phyloP scores from a whole-genome alignment of 495 filamentous ascomycete species.

The Parachaetomium inaequale region DNA sequence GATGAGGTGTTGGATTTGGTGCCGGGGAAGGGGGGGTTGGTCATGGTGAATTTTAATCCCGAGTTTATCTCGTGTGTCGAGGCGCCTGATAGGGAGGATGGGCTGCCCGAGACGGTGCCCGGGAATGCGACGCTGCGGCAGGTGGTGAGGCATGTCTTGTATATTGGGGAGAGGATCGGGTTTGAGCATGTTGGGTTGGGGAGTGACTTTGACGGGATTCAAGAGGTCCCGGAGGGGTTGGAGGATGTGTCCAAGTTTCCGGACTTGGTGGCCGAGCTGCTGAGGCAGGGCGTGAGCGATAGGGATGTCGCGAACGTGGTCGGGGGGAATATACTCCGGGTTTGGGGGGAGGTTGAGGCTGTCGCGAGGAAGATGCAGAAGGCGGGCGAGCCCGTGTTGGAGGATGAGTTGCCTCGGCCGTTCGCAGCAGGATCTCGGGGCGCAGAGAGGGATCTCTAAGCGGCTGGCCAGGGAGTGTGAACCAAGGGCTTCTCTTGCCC shows the following conservation, averaged over 20 bases:
- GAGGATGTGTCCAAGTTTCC: constrained; percentile 85
- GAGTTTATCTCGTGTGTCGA: constrained; percentile 70
- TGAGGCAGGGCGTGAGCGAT: constrained; percentile 64
- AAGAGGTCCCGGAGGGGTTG: constrained; percentile 54
- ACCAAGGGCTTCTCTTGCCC: neutral
- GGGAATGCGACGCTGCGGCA: constrained; percentile 70
- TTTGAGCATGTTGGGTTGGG: constrained; percentile 73
- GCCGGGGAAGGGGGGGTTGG: constrained; percentile 56
- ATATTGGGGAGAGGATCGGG: constrained; percentile 67
- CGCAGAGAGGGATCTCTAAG: neutral
- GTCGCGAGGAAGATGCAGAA: constrained; percentile 60
- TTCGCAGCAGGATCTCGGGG: neutral
- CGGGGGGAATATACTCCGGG: constrained; percentile 70
- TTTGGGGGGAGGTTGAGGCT: constrained; percentile 69
- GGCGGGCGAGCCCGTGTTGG: constrained; percentile 55
- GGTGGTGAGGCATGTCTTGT: constrained; percentile 69
- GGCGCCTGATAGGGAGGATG: constrained; percentile 52
- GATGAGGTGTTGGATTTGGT: constrained; percentile 66
- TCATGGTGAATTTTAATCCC: constrained; percentile 77
- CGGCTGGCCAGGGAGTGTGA: neutral
- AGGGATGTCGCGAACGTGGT: constrained; percentile 62
- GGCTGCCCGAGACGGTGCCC: constrained; percentile 55
- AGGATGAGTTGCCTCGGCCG: constrained; percentile 51
- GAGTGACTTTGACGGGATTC: constrained; percentile 70
- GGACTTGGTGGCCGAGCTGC: constrained; percentile 68